Evolutionary conservation across 352 stramenopile genomes (phyloP).

Genomic region (Lagenidium sp.): DNA sequence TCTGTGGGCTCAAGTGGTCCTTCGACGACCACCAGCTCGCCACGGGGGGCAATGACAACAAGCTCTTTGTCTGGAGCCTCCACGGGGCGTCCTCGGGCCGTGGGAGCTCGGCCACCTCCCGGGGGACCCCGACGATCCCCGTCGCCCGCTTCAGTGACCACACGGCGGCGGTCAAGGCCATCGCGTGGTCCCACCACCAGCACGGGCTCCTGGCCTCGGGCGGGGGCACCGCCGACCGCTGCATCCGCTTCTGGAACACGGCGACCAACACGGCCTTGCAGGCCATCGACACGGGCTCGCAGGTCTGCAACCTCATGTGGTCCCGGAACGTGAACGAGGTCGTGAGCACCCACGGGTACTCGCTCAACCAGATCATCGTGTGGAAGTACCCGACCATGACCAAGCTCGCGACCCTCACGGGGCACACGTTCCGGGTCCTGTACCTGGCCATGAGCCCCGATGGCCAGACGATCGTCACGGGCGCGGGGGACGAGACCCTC

Average conservation of each 20-base stretch:
- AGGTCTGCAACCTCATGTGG: slow-evolving; percentile 98
- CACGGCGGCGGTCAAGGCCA: slow-evolving; percentile 96
- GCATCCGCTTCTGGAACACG: slow-evolving; percentile 98
- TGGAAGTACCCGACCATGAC: slow-evolving; percentile 96
- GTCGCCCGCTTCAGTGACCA: slow-evolving; percentile 92
- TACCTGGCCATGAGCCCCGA: slow-evolving; percentile 97
- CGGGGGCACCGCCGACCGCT: slow-evolving; percentile 94
- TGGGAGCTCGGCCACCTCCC: not conserved
- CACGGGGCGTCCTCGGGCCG: slow-evolving; percentile 27
- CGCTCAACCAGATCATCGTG: slow-evolving; percentile 96
- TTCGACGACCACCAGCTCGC: slow-evolving; percentile 89
- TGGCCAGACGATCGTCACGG: slow-evolving; percentile 96
- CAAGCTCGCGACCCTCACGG: slow-evolving; percentile 95
- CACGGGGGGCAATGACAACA: slow-evolving; percentile 98
- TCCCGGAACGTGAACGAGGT: slow-evolving; percentile 97
- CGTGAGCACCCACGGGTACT: slow-evolving; percentile 98
- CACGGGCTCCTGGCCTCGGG: slow-evolving; percentile 93
- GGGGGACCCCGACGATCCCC: slow-evolving; percentile 32
- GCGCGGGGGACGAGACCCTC: slow-evolving; percentile 96
- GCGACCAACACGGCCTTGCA: slow-evolving; percentile 84
- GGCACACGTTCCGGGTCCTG: slow-evolving; percentile 94
- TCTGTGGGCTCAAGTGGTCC: slow-evolving; percentile 97
- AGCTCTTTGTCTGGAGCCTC: slow-evolving; percentile 95
- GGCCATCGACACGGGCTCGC: slow-evolving; percentile 93
- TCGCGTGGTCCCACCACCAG: slow-evolving; percentile 96